Evolutionary conservation across 257 asterid species (phyloP).

Genomic region (Knoxia roxburghii): DNA sequence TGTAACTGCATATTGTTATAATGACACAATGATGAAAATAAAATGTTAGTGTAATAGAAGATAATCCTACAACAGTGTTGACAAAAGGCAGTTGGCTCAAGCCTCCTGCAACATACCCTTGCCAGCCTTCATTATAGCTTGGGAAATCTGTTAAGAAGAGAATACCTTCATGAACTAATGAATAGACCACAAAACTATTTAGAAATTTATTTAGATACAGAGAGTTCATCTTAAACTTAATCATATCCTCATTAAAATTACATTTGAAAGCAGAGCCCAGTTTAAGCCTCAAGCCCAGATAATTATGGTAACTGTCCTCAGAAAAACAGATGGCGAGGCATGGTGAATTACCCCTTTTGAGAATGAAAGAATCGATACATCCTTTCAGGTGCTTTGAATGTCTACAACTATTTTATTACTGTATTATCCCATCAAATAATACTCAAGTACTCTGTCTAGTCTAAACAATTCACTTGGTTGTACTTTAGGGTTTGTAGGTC

Average conservation of each 20-base stretch:
- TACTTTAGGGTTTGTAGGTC: background rate
- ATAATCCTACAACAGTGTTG: background rate
- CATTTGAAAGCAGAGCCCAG: background rate
- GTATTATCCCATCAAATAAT: background rate
- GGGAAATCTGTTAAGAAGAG: constrained; percentile 43
- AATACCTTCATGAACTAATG: constrained; percentile 3
- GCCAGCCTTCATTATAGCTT: constrained; percentile 45
- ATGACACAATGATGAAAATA: background rate
- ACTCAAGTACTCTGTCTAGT: background rate
- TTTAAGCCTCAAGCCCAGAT: background rate
- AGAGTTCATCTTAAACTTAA: background rate
- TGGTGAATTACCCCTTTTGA: background rate
- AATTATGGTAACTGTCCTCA: background rate
- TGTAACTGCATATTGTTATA: constrained; percentile 35
- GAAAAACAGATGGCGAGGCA: background rate
- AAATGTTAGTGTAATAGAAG: background rate
- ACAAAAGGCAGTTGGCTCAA: background rate
- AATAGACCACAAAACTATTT: background rate
- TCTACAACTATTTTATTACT: background rate
- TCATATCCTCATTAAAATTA: background rate
- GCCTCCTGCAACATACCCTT: constrained; percentile 50
- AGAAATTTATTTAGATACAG: background rate
- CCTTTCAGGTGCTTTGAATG: background rate
- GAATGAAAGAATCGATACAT: no score
- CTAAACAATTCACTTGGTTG: background rate